These are phyloP conservation scores for Cercophora samala DNA, from an alignment of 495 filamentous ascomycete genomes.

Conservation along the genomic window DNA sequence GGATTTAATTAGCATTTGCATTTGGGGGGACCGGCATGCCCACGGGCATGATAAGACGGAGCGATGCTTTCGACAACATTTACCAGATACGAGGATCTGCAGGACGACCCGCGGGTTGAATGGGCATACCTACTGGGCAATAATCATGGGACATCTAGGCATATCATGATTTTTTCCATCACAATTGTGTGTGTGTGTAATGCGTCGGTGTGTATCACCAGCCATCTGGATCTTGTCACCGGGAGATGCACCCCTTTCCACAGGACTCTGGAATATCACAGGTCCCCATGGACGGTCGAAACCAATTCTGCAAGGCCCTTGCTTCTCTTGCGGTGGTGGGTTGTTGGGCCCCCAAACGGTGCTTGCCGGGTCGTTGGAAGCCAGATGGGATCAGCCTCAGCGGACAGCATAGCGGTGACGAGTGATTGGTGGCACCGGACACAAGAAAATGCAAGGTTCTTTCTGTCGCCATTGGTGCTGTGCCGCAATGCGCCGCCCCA, in stretches of 20 bases:
- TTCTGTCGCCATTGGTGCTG: conserved; percentile 15
- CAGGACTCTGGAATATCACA: not conserved
- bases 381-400: conserved; percentile 3
- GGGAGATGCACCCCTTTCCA: not conserved
- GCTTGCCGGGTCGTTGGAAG: not conserved
- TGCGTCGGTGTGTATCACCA: not conserved
- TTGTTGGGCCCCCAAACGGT: not conserved
- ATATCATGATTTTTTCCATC: not conserved
- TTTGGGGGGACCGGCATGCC: not conserved
- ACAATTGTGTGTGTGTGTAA: not conserved
- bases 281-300: not conserved
- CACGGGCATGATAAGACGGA: not conserved
- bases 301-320: not conserved
- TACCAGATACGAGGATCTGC: not conserved
- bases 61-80: not conserved
- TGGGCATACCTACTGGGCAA: not conserved
- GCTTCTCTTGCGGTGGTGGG: not conserved
- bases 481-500: conserved; percentile 10
- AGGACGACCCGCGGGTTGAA: not conserved
- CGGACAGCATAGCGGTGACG: not conserved
- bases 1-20: not conserved
- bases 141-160: not conserved
- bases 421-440: conserved; percentile 5
- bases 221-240: not conserved
- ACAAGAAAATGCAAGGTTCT: conserved; percentile 25